Base-by-base conservation (phyloP, 805 yeast species). In the Scheffersomyces ergatensis region DNA sequence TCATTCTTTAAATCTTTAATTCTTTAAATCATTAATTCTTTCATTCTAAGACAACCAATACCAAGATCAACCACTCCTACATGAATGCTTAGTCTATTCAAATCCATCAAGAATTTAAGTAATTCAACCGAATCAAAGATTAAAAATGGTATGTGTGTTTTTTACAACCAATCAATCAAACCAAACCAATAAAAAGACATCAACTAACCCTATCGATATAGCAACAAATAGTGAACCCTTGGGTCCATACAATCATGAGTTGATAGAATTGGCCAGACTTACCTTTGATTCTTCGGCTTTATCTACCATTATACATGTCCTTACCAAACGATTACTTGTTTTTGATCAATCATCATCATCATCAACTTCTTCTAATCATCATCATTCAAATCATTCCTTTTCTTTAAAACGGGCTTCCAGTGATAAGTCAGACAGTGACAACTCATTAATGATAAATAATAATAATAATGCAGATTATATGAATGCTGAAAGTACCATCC, bases 231-330 rank as follows among this genome's bases (percentile, higher is more conserved):
- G 67, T 42, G 82, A 78, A 43, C 64, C 71, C 1, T 62, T 70
- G 49, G 82, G 85, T 1, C 83, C 83, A 0, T 75, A 77, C 6
- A 76, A 79, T n/a, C 62, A 72, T 5, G 75, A 80, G 43, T 61
- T 81, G 53, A 72, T 73, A 42, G 79, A 78, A 37, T 58, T 81
- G 2, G 69, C 83, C 0, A 58, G 64, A 2, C 54, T 77, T 17
- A 70, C 85, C 0, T 67, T 63, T 40, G 57, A 67, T 36, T 45
- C 64, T 13, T 63, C 60, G 44, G 64, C 72, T 9, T 48, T 76
- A 21, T 54, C 57, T 13, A 64, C 62, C 23, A 72, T 80, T 5
- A 58, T 62, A 5, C 60, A 58, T 23, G 63, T 68, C 5, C 44
- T 81, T 3, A 53, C 54, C 15, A 76, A 70, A 48, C 57, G 78